Percentiles rank a stretch among this genome's conserved stretches.
phyloP scores from a whole-genome alignment of 1,284 basidiomycete species.

The Rhizoctonia solani region DNA sequence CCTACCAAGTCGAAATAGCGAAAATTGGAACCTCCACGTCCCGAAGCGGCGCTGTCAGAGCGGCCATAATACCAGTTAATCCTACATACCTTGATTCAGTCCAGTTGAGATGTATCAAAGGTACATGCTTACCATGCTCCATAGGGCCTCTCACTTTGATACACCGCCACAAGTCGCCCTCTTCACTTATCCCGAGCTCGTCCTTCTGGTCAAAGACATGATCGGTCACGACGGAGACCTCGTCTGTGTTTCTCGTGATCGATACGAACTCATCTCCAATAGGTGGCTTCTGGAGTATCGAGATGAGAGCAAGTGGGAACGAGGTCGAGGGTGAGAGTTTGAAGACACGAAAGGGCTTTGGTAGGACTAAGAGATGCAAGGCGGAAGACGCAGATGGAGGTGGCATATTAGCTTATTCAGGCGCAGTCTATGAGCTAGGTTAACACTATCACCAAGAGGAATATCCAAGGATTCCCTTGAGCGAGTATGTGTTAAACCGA shows the following conservation, averaged over 20 bases:
- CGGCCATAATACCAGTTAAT: conserved; percentile 62
- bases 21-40: conserved; percentile 61
- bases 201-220: conserved; percentile 42
- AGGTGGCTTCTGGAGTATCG: conserved; percentile 31
- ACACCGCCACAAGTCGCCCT: conserved; percentile 56
- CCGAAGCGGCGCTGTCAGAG: conserved; percentile 61
- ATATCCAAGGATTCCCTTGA: too few species aligned
- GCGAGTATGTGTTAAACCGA: too few species aligned
- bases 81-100: conserved; percentile 52
- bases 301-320: conserved; percentile 40
- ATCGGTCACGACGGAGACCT: conserved; percentile 63
- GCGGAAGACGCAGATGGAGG: conserved; percentile 54
- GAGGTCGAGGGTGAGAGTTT: conserved; percentile 50
- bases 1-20: conserved; percentile 70
- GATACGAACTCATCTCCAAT: conserved; percentile 52
- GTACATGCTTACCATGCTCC: conserved; percentile 64
- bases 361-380: conserved; percentile 57
- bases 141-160: conserved; percentile 68
- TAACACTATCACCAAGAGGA: too few species aligned
- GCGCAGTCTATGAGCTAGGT: too few species aligned
- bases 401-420: conserved; percentile 49
- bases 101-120: conserved; percentile 38
- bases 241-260: conserved; percentile 61
- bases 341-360: conserved; percentile 61
- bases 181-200: conserved; percentile 43